A percentile compares a stretch with the other conserved stretches of the same genome.
Conservation (phyloP, 1,284 basidiomycete genomes). For the Trametes polyzona region DNA sequence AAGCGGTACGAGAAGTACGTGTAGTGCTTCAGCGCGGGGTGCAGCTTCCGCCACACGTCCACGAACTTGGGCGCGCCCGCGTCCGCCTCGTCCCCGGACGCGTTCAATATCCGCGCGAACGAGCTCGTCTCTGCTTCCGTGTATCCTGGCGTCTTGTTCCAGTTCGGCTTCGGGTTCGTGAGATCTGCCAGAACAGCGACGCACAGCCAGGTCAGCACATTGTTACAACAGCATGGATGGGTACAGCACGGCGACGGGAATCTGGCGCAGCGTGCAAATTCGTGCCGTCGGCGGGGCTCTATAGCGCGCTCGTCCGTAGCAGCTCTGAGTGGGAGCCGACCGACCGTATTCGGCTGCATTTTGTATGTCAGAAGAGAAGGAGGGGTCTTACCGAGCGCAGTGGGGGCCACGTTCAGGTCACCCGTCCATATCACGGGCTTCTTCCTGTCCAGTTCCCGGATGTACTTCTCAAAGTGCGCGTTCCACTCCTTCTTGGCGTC, state of each 20-base stretch:
- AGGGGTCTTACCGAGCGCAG: slow-evolving; percentile 56
- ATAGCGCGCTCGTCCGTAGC: too few species aligned
- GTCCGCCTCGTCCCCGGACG: slow-evolving; percentile 30
- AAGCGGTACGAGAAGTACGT: slow-evolving; percentile 89
- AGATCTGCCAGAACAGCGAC: slow-evolving; percentile 55
- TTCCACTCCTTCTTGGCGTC: slow-evolving; percentile 80
- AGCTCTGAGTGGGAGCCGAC: too few species aligned
- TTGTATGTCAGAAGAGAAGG: not conserved
- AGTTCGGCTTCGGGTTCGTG: slow-evolving; percentile 67
- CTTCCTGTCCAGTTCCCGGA: slow-evolving; percentile 70
- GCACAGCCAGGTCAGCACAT: slow-evolving; percentile 1
- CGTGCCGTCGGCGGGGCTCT: too few species aligned
- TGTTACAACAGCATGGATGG: too few species aligned
- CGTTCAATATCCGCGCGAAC: slow-evolving; percentile 63
- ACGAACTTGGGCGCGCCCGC: slow-evolving; percentile 55
- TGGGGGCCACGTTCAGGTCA: slow-evolving; percentile 87
- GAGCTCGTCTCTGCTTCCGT: slow-evolving; percentile 79
- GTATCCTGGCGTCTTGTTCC: slow-evolving; percentile 83
- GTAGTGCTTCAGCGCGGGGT: slow-evolving; percentile 73
- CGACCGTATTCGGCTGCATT: too few species aligned
- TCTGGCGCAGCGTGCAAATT: too few species aligned
- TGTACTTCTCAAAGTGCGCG: slow-evolving; percentile 70
- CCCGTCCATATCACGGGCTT: slow-evolving; percentile 92
- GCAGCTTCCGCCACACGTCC: slow-evolving; percentile 81
- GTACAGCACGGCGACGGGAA: too few species aligned